These are phyloP conservation scores for Nicotiana tomentosiformis DNA, from an alignment of 257 asterid genomes.

Conservation along the genomic window DNA sequence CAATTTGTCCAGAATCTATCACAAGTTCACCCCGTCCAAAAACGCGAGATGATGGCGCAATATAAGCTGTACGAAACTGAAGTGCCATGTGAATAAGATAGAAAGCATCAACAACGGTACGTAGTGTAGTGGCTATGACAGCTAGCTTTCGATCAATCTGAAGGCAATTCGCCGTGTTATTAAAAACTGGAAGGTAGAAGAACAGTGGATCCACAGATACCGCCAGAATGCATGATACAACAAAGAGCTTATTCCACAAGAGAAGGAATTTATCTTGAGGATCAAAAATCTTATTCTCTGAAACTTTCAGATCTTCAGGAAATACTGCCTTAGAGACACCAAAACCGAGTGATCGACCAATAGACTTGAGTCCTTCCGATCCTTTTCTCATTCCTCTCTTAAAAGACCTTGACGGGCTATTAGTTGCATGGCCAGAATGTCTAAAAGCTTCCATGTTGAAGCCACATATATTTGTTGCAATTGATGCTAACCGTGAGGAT, in stretches of 20 bases:
- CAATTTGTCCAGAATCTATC: constrained; percentile 83
- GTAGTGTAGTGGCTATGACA: constrained; percentile 64
- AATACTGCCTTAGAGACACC: constrained; percentile 80
- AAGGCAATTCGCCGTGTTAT: constrained; percentile 64
- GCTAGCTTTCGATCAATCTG: constrained; percentile 70
- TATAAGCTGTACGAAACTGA: constrained; percentile 90
- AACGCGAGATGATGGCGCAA: constrained; percentile 98
- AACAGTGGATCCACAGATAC: constrained; percentile 92
- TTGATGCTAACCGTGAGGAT: constrained; percentile 45
- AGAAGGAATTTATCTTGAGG: constrained; percentile 89
- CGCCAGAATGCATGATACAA: constrained; percentile 67
- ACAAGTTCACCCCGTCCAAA: constrained; percentile 99
- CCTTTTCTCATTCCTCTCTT: constrained; percentile 59
- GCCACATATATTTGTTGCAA: constrained; percentile 46
- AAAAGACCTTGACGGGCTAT: constrained; percentile 49
- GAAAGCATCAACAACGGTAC: constrained; percentile 65
- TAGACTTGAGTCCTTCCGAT: constrained; percentile 72
- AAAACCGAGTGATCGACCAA: constrained; percentile 68
- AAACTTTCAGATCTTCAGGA: constrained; percentile 87
- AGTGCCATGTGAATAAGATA: constrained; percentile 64
- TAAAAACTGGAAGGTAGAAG: constrained; percentile 81
- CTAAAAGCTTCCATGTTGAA: constrained; percentile 62
- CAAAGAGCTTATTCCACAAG: constrained; percentile 81
- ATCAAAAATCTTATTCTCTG: constrained; percentile 66
- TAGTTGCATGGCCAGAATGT: constrained; percentile 29